A percentile compares a stretch with the other conserved stretches of the same genome.
Evolutionary conservation across 2,329 filamentous ascomycete genomes (phyloP).

Genomic region (Epicoccum nigrum): DNA sequence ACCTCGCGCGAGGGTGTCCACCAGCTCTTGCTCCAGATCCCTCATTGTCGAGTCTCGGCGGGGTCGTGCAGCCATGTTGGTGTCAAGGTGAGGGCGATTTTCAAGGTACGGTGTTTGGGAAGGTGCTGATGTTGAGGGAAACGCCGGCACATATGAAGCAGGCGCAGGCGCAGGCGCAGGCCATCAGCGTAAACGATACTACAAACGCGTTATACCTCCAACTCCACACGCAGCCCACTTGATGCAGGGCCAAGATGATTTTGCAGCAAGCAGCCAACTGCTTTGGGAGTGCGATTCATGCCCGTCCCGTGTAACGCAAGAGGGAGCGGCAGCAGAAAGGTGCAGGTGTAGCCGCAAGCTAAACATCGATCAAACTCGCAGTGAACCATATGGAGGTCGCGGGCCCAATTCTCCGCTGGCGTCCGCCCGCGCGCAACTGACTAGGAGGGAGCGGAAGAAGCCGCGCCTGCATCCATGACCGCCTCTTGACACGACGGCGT

Average conservation of each 20-base stretch:
- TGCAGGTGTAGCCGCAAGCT: slow-evolving; percentile 30
- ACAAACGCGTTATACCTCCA: slow-evolving; percentile 6
- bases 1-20: slow-evolving; percentile 23
- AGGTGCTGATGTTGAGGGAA: slow-evolving; percentile 3
- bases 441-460: slow-evolving; percentile 19
- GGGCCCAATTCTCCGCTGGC: slow-evolving; percentile 8
- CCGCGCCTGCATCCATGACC: slow-evolving; percentile 24
- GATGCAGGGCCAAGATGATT: slow-evolving; percentile 1
- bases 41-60: slow-evolving; percentile 21
- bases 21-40: slow-evolving; percentile 34
- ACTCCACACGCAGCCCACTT: slow-evolving; percentile 9
- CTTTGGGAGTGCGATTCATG: slow-evolving; percentile 29
- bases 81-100: background rate
- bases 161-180: slow-evolving; percentile 9
- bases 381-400: slow-evolving; percentile 15
- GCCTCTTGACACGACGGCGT: slow-evolving; percentile 27
- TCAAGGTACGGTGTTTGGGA: too few species aligned
- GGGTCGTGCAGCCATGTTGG: slow-evolving; percentile 27
- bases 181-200: slow-evolving; percentile 11
- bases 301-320: slow-evolving; percentile 7
- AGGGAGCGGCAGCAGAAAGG: slow-evolving; percentile 4
- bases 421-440: background rate
- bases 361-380: slow-evolving; percentile 30
- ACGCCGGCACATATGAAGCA: slow-evolving; percentile 18
- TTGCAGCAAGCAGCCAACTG: slow-evolving; percentile 17